phyloP scores from a whole-genome alignment of 352 stramenopile species.

The Pythium apleroticum region DNA sequence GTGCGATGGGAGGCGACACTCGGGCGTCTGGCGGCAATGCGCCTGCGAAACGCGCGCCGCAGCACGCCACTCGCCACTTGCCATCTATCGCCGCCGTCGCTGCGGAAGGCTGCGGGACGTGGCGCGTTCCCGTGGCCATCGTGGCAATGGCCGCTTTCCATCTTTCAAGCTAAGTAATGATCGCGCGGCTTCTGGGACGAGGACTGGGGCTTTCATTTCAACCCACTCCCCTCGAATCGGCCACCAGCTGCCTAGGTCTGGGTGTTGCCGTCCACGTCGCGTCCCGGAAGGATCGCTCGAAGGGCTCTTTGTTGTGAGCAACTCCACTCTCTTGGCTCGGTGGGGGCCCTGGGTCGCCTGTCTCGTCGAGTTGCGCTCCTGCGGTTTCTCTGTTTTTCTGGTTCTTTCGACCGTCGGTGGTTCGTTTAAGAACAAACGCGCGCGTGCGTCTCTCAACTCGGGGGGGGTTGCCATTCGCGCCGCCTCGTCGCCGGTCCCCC shows the following conservation, averaged over 20 bases:
- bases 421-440: background rate
- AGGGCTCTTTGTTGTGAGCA: background rate
- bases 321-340: background rate
- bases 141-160: constrained; percentile 6
- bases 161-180: background rate
- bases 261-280: constrained; percentile 1
- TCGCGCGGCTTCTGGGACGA: constrained; percentile 2
- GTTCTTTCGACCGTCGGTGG: constrained; percentile 21
- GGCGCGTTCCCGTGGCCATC: background rate
- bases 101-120: background rate
- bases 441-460: background rate
- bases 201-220: background rate
- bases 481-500: constrained; percentile 9
- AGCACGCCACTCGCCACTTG: background rate
- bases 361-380: background rate
- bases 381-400: constrained; percentile 21
- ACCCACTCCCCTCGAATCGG: background rate
- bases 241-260: constrained; percentile 1
- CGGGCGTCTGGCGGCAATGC: background rate
- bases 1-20: background rate
- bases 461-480: constrained; percentile 4
- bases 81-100: background rate
- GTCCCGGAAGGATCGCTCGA: background rate
- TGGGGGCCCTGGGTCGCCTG: background rate
- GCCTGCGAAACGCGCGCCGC: background rate